These are phyloP conservation scores for Diaporthe helianthi DNA, from an alignment of 2,329 filamentous ascomycete species.

Conservation along the genomic window DNA sequence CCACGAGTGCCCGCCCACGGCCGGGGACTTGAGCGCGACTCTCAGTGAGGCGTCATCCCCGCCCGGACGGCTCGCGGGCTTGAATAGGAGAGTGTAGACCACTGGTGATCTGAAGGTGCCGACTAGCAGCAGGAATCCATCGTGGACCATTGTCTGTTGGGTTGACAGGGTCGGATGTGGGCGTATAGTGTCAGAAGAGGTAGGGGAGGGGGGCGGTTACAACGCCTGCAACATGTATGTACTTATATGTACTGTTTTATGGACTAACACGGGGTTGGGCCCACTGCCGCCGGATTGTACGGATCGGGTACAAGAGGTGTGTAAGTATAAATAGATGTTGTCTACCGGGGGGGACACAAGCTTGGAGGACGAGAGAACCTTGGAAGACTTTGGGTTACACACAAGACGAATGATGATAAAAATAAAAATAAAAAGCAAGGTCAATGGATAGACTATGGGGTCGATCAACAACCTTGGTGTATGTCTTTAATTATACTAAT, in stretches of 20 bases:
- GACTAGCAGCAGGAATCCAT: constrained; percentile 32
- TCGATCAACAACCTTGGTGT: constrained; percentile 19
- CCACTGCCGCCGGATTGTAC: neutral
- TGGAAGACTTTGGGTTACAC: neutral
- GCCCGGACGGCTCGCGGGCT: constrained; percentile 5
- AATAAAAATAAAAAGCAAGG: neutral
- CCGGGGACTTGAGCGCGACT: constrained; percentile 26
- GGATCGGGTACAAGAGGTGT: neutral
- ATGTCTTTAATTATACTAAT: constrained; percentile 3
- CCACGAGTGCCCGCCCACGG: constrained; percentile 36
- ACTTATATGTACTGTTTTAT: neutral
- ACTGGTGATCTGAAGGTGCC: constrained; percentile 32
- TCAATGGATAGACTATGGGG: neutral
- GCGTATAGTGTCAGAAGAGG: neutral
- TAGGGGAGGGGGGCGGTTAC: neutral
- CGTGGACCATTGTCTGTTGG: constrained; percentile 13
- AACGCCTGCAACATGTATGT: neutral
- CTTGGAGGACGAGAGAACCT: no score
- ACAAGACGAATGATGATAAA: neutral
- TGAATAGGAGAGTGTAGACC: constrained; percentile 31
- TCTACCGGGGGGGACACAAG: neutral
- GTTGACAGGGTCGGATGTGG: neutral
- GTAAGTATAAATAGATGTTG: constrained; percentile 1
- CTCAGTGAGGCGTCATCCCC: constrained; percentile 20
- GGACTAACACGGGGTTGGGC: constrained; percentile 10